Percentiles rank a stretch among this genome's conserved stretches.
Conservation (phyloP, 1,284 basidiomycete species). For the Cutaneotrichosporon curvatum region DNA sequence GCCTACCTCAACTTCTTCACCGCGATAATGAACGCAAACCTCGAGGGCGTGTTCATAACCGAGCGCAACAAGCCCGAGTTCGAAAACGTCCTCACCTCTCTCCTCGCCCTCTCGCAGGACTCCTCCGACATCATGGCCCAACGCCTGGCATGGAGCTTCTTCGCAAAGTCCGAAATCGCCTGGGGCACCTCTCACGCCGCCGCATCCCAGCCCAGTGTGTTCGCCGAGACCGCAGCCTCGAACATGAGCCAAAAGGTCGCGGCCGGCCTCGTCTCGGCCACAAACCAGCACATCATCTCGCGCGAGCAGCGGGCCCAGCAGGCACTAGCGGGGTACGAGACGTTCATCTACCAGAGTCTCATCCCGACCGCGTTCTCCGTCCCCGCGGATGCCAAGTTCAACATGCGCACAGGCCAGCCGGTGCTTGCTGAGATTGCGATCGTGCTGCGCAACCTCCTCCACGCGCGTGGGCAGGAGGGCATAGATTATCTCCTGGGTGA, state of each 20-base stretch:
- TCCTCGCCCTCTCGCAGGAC: slow-evolving; percentile 60
- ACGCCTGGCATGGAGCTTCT: slow-evolving; percentile 73
- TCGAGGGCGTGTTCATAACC: slow-evolving; percentile 70
- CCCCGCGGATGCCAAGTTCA: slow-evolving; percentile 71
- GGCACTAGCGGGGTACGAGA: slow-evolving; percentile 81
- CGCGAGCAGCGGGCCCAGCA: slow-evolving; percentile 44
- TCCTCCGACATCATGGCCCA: slow-evolving; percentile 66
- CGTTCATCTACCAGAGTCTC: slow-evolving; percentile 83
- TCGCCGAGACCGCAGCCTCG: slow-evolving; percentile 35
- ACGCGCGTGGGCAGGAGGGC: slow-evolving; percentile 74
- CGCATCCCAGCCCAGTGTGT: slow-evolving; percentile 34
- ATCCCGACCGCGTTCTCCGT: slow-evolving; percentile 78
- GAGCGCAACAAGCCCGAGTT: slow-evolving; percentile 75
- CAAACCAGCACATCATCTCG: slow-evolving; percentile 34
- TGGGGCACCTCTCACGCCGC: slow-evolving; percentile 62
- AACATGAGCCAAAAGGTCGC: slow-evolving; percentile 45
- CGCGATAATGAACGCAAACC: slow-evolving; percentile 68
- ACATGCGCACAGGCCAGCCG: slow-evolving; percentile 74
- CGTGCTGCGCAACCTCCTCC: slow-evolving; percentile 70
- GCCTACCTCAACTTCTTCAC: slow-evolving; percentile 83
- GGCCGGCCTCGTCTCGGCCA: slow-evolving; percentile 30
- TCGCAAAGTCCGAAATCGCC: slow-evolving; percentile 59
- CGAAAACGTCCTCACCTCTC: slow-evolving; percentile 63
- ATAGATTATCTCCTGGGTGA: slow-evolving; percentile 70
- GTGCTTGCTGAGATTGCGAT: slow-evolving; percentile 81